Evolutionary conservation across 768 basidiomycete genomes (phyloP), one percentile per base, ranked within the genome.

Genomic region (Phlebiopsis flavidoalba): DNA sequence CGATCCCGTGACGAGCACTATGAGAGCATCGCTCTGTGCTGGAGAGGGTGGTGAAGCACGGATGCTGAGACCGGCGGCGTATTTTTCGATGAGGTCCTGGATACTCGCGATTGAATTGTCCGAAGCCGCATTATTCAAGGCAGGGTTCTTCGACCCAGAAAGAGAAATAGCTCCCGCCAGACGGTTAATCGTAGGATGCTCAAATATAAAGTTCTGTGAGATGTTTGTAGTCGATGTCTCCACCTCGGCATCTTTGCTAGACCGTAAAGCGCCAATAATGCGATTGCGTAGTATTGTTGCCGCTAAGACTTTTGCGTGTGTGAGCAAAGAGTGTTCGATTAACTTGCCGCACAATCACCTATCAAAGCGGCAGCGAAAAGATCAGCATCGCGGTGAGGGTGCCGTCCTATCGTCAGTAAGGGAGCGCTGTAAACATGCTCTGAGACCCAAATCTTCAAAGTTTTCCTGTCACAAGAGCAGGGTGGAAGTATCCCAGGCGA

Each of bases 271-370:
- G 12, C 46, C 43, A 11, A 63, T 35, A 45, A 63, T 54, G 31
- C 58, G 57, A 53, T 59, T 63, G 8, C 61, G 57, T 21, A 63
- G 36, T 21, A 53, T 59, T 6, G 61, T 63, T 3, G 61, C 61
- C 31, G 52, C 48, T 45, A 59, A 55, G 43, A 52, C 59, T 22
- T n/a, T 22, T n/a, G 10, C 8, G 31, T 12, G 8, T 12, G 35
- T 19, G 40, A 57, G 19, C 1, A 22, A 6, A 17, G 22, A 40
- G 40, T 37, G 3, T 11, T 8, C 5, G 55, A 14, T 5, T 2
- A n/a, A 15, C 33, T 5, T 58, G 19, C 3, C 22, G 37, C 14
- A 15, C 8, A n/a, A 48, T 4, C 35, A 58, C 60, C 60, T 62
- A 26, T 62, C 31, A 62, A 63, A 5, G 52, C 58, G 11, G 57